Evolutionary conservation across 495 filamentous ascomycete species (phyloP), one percentile per base, ranked within the genome.

Genomic region (Lasiosphaeria miniovina): DNA sequence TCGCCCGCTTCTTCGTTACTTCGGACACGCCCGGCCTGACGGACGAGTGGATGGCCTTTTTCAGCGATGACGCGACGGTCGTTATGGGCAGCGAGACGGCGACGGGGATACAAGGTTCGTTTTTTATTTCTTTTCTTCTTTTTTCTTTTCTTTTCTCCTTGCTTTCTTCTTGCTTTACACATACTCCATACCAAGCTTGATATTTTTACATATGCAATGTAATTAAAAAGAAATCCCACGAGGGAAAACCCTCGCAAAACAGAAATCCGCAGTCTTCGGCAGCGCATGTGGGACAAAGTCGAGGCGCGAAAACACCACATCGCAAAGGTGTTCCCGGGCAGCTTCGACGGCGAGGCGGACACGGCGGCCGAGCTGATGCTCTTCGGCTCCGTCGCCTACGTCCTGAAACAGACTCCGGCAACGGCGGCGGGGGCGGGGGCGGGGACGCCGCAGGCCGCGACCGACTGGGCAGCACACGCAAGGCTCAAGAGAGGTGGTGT

Each of bases 41-140:
- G 36, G 72, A 72, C n/a, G 70, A 75, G 45, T 79, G 76, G 76
- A 62, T 73, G 34, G 59, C 49, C 31, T 70, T 54, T 43, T 79
- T 77, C 61, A n/a, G 49, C 7, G 64, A 71, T 0, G 65, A 68
- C 32, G 74, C 75, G 35, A 57, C 54, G 34, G 50, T 77, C 4
- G 59, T 71, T 2, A 71, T 79, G 40, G 75, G 71, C 0, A 62
- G 62, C 7, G 66, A 67, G 8, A 49, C 54, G 14, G 73, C 74
- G 0, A 54, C 40, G 10, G 74, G 74, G 11, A 63, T 46, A 10
- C 63, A 73, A 12, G 67, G 75, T 76, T 49, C 35, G 65, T 61
- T 8, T 54, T 24, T 12, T 14, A 33, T 12, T 40, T 6, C 11
- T 15, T 7, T 14, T 11, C 4, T 56, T 15, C 4, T 15, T 5